Base-by-base conservation (phyloP, 108 stramenopile species). In the Parietichytrium sp. region DNA sequence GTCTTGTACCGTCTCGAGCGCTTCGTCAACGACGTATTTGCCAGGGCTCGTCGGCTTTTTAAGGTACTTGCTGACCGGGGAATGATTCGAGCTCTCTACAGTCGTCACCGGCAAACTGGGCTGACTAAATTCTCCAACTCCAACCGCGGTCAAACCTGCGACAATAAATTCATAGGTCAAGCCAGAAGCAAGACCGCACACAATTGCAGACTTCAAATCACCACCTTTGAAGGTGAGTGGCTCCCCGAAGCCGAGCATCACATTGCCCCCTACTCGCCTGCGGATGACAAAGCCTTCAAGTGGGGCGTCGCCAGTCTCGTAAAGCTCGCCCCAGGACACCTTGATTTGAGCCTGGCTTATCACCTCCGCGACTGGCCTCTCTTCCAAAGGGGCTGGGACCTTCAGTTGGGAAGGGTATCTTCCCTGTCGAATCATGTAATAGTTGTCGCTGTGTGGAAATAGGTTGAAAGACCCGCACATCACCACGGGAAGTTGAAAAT, bases 381-480 rank as follows among this genome's bases (percentile, higher is more conserved):
- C 20, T 7, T 72, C 61, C 23, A 72, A 45, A 6, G 61, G 36
- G 33, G 20, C 33, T 45, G 61, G 61, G 36, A n/a, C n/a, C 15
- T 12, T 10, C 16, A 72, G 61, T 25, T 72, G 38, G 45, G 13
- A 20, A 45, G 61, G 61, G 20, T 45, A 72, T 27, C 45, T 72
- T n/a, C 61, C 61, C 6, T 42, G 61, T 33, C 38, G 36, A 6
- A 88, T 38, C 8, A 87, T 47, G 31, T 83, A 80, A 80, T 88
- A 87, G 29, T 52, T 33, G 4, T 81, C 85, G 12, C 83, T 80
- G 79, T 83, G 83, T 6, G 86, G 88, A 23, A 30, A 33, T 54
- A 54, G 83, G 36, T 88, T 85, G 61, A 88, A 81, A 16, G 88
- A 81, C 7, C 86, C 85, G 47, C 85, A 80, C 54, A 88, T 27